Conservation (phyloP, 225 moss, liverwort and hornwort genomes). For the Climacium dendroides region DNA sequence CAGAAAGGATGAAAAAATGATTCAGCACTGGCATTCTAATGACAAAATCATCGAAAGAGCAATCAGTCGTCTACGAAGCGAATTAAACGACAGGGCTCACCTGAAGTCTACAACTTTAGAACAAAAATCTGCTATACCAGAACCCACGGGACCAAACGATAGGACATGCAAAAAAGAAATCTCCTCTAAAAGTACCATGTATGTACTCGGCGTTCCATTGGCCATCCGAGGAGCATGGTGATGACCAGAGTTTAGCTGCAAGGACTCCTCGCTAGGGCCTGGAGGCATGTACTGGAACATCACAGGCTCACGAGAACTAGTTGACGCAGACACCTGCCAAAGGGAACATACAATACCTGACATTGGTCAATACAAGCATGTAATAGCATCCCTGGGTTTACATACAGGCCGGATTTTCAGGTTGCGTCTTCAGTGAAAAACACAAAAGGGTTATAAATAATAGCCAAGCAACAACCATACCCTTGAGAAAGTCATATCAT, state of each 20-base stretch:
- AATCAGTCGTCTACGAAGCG: neutral
- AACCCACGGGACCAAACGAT: neutral
- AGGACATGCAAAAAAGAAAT: neutral
- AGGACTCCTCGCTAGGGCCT: neutral
- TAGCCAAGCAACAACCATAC: neutral
- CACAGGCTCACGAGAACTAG: neutral
- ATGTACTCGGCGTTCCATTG: neutral
- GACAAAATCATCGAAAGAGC: neutral
- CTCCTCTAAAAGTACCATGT: neutral
- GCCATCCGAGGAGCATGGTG: neutral
- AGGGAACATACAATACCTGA: neutral
- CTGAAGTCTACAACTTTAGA: neutral
- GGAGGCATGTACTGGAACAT: neutral
- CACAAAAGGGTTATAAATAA: neutral
- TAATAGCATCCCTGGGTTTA: neutral
- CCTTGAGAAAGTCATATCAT: neutral
- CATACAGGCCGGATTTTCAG: neutral
- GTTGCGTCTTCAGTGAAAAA: neutral
- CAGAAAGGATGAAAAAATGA: neutral
- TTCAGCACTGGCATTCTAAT: neutral
- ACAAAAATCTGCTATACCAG: too few relatives aligned
- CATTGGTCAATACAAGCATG: neutral
- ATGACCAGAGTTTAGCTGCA: neutral
- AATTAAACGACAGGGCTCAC: neutral
- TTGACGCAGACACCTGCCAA: neutral